These are phyloP conservation scores for Ascoidea asiatica DNA, from an alignment of 805 yeast genomes.

Conservation along the genomic window DNA sequence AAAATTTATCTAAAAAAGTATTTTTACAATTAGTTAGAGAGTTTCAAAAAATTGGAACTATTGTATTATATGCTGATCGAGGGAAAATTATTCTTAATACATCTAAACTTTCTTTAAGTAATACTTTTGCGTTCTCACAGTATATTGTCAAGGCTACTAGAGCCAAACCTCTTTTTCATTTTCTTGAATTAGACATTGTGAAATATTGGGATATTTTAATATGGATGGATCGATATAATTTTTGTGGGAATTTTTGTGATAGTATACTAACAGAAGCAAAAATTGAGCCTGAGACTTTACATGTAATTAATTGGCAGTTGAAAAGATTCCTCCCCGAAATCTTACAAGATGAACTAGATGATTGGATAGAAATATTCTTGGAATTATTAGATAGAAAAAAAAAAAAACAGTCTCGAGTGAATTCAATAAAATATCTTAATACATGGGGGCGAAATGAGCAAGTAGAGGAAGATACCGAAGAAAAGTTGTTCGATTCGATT, in stretches of 20 bases:
- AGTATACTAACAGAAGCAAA: conserved; percentile 22
- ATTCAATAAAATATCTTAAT: conserved; percentile 13
- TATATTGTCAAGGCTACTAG: conserved; percentile 68
- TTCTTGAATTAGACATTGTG: conserved; percentile 57
- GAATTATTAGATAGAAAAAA: conserved; percentile 54
- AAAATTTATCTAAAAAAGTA: conserved; percentile 73
- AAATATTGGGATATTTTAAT: conserved; percentile 86
- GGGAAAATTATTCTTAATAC: conserved; percentile 65
- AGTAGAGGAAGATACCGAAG: conserved; percentile 21
- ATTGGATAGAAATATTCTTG: conserved; percentile 70
- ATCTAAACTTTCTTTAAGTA: conserved; percentile 63
- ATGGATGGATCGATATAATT: conserved; percentile 92
- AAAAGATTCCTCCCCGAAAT: conserved; percentile 59
- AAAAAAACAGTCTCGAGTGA: conserved; percentile 14
- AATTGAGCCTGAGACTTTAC: conserved; percentile 20
- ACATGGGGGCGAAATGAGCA: conserved; percentile 26
- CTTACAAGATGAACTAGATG: conserved; percentile 72
- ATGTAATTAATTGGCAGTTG: conserved; percentile 67
- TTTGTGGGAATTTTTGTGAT: conserved; percentile 51
- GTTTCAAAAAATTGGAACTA: conserved; percentile 66
- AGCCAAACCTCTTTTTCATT: conserved; percentile 70
- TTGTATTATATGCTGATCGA: conserved; percentile 67
- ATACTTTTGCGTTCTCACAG: conserved; percentile 83
- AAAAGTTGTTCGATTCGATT: conserved; percentile 25
- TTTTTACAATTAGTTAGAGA: conserved; percentile 50